Evolutionary conservation across 2,329 filamentous ascomycete species (phyloP), one percentile per base, ranked within the genome.

Genomic region (Pseudocercospora musae): DNA sequence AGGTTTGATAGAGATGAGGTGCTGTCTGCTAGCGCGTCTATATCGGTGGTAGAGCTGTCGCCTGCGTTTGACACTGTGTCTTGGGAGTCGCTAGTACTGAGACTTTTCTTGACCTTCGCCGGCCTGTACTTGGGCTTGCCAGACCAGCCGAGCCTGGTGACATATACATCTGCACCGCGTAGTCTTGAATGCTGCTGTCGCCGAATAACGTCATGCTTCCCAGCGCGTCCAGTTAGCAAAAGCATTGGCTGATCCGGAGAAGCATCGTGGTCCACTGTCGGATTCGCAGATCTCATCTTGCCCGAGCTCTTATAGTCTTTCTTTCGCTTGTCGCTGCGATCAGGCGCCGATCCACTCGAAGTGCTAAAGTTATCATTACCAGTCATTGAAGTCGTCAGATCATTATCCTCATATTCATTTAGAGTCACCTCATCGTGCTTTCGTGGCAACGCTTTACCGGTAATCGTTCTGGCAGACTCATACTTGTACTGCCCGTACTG

Each of bases 141-240:
- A 21, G 48, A 53, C 66, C 69, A 69, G 37, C 78, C 78, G 0
- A 83, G 73, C 40, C 80, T 74, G 29, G 78, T 77, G 15, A 84
- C 81, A 62, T 84, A 84, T 0, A 84, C 68, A 67, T 84, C 82
- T 3, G 81, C 80, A 8, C 81, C 80, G 29, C 79, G 74, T 0
- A 84, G 76, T 40, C 78, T 77, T 6, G 77, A 75, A 64, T 80
- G 72, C 69, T 80, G 82, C 68, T 75, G 81, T 9, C 80, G 77
- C 4, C 79, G 78, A 21, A 67, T 68, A 57, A 59, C 60, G 21
- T 61, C 67, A 15, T 42, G 64, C 37, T 69, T 67, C 55, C 59
- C 65, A n/a, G 64, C 70, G 20, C 62, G 73, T 40, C 72, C 71
- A 49, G 71, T 70, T 10, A 72, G 71, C 11, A 74, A 55, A n/a